A percentile compares a stretch with the other conserved stretches of the same genome.
Evolutionary conservation across 2,329 filamentous ascomycete species (phyloP).

Genomic region (Pyrenochaeta sp.): DNA sequence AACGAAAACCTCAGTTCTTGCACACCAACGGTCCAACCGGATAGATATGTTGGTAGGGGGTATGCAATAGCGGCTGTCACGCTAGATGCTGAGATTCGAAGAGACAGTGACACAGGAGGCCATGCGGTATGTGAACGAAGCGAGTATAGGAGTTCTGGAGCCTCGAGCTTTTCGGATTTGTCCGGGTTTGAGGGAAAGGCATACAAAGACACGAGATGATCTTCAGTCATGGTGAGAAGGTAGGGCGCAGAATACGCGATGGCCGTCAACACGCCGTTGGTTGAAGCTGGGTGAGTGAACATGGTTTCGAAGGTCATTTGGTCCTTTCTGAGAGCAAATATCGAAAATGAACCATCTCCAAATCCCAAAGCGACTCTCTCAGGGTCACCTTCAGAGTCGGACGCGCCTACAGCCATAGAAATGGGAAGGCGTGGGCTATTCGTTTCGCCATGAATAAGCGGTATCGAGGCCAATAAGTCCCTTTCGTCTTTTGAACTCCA

Average conservation of each 20-base stretch:
- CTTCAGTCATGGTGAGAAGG: conserved; percentile 77
- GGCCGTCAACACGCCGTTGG: conserved; percentile 70
- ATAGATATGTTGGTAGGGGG: conserved; percentile 75
- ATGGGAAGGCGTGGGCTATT: conserved; percentile 57
- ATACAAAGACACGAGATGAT: conserved; percentile 79
- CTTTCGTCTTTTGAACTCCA: conserved; percentile 73
- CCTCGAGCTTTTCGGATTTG: conserved; percentile 26
- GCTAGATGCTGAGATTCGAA: conserved; percentile 70
- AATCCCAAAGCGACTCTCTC: conserved; percentile 45
- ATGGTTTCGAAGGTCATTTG: conserved; percentile 55
- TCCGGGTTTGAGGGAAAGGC: conserved; percentile 56
- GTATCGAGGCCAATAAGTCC: conserved; percentile 63
- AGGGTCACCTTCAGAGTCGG: conserved; percentile 34
- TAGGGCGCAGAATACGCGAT: conserved; percentile 79
- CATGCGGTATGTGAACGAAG: conserved; percentile 81
- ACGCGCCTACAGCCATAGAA: conserved; percentile 69
- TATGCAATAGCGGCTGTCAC: conserved; percentile 88
- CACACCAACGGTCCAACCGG: conserved; percentile 89
- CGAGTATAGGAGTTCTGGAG: conserved; percentile 73
- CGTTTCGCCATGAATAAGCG: conserved; percentile 25
- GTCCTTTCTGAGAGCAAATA: conserved; percentile 68
- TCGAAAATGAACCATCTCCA: conserved; percentile 61
- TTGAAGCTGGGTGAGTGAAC: conserved; percentile 69
- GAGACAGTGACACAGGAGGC: conserved; percentile 80
- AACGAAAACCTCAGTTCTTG: conserved; percentile 79